Evolutionary conservation across 2,329 filamentous ascomycete genomes (phyloP).

Genomic region (Trichoderma sp.): DNA sequence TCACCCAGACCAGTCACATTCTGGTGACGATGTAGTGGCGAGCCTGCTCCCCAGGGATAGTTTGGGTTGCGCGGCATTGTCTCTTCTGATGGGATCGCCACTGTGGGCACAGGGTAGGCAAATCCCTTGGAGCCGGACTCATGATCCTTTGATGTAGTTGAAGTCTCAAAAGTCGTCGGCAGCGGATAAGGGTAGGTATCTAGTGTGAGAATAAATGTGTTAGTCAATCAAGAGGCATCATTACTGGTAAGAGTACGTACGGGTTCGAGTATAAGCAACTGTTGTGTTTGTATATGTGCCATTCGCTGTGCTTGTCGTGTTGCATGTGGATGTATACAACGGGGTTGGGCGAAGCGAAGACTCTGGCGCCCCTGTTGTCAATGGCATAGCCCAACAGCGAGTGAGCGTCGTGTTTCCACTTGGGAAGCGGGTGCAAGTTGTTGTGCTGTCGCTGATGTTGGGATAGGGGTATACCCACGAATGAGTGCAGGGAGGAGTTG

Average conservation of each 20-base stretch:
- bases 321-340: conserved; percentile 28
- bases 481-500: conserved; percentile 25
- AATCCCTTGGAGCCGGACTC: conserved; percentile 9
- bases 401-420: conserved; percentile 14
- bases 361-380: conserved; percentile 14
- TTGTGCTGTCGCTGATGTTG: conserved; percentile 18
- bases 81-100: conserved; percentile 22
- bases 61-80: conserved; percentile 36
- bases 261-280: neutral
- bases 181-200: conserved; percentile 16
- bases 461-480: conserved; percentile 22
- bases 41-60: conserved; percentile 42
- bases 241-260: conserved; percentile 4
- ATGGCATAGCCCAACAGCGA: conserved; percentile 17
- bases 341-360: conserved; percentile 6
- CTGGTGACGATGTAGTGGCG: conserved; percentile 40
- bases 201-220: neutral
- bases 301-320: conserved; percentile 30
- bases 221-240: neutral
- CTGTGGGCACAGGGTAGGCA: conserved; percentile 29
- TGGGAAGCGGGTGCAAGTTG: conserved; percentile 11
- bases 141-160: conserved; percentile 25
- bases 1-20: conserved; percentile 34
- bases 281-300: neutral
- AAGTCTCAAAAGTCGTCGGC: conserved; percentile 29